A percentile compares a stretch with the other conserved stretches of the same genome.
Evolutionary conservation across 169 alveolate species (phyloP).

Genomic region (Plasmodium billcollinsi): DNA sequence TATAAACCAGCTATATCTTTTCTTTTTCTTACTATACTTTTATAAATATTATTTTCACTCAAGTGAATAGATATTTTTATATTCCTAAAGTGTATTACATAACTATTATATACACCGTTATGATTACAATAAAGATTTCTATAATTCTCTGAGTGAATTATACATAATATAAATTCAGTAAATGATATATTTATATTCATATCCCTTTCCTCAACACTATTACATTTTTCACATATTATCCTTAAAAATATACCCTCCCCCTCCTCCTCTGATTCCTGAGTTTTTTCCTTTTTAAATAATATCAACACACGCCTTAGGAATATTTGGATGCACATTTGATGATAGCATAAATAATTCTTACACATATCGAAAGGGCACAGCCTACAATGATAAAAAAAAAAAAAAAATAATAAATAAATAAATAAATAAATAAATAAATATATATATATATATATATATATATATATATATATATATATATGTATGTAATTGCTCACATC

Average conservation of each 20-base stretch:
- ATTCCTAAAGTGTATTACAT: slow-evolving; percentile 39
- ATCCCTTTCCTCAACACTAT: slow-evolving; percentile 13
- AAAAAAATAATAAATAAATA: too few relatives aligned
- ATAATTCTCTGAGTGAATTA: slow-evolving; percentile 49
- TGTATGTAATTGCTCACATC: too few relatives aligned
- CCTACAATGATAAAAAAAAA: slow-evolving; percentile 12
- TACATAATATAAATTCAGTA: slow-evolving; percentile 39
- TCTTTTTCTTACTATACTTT: neutral
- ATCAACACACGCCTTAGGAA: slow-evolving; percentile 37
- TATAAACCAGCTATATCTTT: neutral
- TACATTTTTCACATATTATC: slow-evolving; percentile 44
- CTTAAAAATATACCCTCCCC: slow-evolving; percentile 26
- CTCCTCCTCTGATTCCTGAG: slow-evolving; percentile 12
- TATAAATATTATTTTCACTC: slow-evolving; percentile 28
- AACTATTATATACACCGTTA: slow-evolving; percentile 35
- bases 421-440: too few relatives aligned
- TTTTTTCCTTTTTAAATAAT: slow-evolving; percentile 33
- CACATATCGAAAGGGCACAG: slow-evolving; percentile 56
- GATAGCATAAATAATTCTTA: slow-evolving; percentile 36
- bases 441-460: neutral
- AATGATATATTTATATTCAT: slow-evolving; percentile 31
- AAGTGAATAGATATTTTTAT: slow-evolving; percentile 26
- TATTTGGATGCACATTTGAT: slow-evolving; percentile 69
- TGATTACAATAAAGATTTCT: slow-evolving; percentile 33
- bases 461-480: too few relatives aligned